phyloP scores from a whole-genome alignment of 345 rosid genomes.

The Diplotaxis tenuifolia region DNA sequence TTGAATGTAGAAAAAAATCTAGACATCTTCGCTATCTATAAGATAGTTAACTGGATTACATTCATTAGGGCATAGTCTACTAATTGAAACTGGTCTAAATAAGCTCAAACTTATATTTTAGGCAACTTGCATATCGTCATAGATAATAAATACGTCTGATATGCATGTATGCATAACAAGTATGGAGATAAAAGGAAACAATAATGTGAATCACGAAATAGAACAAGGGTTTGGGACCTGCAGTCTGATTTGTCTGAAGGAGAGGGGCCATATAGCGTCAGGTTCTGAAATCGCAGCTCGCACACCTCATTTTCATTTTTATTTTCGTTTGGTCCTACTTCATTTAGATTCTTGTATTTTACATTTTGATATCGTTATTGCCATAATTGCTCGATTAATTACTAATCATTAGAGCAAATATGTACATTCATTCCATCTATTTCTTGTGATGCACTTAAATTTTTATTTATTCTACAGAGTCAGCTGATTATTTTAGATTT shows the following conservation, averaged over 20 bases:
- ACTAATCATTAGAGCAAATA: constrained; percentile 31
- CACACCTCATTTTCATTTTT: constrained; percentile 21
- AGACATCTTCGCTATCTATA: background rate
- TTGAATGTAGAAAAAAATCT: background rate
- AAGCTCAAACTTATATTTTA: background rate
- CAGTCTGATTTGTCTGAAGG: constrained; percentile 34
- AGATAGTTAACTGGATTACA: background rate
- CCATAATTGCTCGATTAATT: background rate
- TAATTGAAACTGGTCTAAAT: background rate
- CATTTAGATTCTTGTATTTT: constrained; percentile 8
- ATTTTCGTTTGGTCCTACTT: constrained; percentile 27
- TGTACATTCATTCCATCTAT: constrained; percentile 16
- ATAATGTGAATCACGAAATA: constrained; percentile 43
- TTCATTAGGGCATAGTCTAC: background rate
- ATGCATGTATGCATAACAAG: background rate
- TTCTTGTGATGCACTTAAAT: background rate
- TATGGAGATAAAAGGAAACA: constrained; percentile 26
- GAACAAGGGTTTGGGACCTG: constrained; percentile 42
- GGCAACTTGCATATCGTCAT: constrained; percentile 15
- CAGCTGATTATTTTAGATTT: background rate
- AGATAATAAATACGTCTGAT: constrained; percentile 5
- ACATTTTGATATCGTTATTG: constrained; percentile 25
- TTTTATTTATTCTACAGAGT: background rate
- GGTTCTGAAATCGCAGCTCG: constrained; percentile 35
- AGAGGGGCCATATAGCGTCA: constrained; percentile 38